Percentiles rank a stretch among this genome's conserved stretches.
These are phyloP conservation scores for Mycena olivaceomarginata DNA, from an alignment of 768 basidiomycete genomes.

Conservation along the genomic window DNA sequence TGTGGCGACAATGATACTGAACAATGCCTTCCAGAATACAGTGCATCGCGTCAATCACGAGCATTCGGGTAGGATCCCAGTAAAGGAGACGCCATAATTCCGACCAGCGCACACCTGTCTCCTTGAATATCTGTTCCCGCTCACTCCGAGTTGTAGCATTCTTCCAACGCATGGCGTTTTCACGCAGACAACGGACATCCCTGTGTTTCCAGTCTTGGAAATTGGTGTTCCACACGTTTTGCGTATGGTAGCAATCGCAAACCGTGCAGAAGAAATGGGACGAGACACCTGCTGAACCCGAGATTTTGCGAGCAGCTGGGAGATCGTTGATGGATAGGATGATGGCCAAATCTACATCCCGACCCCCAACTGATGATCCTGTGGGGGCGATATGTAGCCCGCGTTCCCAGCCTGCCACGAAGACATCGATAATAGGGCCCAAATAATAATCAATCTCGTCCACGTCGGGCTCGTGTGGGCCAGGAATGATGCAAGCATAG, in stretches of 20 bases:
- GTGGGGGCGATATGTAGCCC: constrained; percentile 33
- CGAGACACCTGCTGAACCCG: constrained; percentile 40
- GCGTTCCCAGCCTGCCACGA: constrained; percentile 35
- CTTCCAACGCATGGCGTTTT: constrained; percentile 22
- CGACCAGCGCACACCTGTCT: constrained; percentile 47
- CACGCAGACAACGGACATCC: constrained; percentile 19
- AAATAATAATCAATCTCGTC: constrained; percentile 50
- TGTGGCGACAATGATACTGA: constrained; percentile 35
- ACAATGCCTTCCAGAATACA: constrained; percentile 48
- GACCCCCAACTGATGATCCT: background rate
- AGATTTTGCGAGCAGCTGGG: constrained; percentile 46
- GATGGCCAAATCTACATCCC: constrained; percentile 2
- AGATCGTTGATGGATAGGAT: constrained; percentile 51
- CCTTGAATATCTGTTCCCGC: constrained; percentile 37
- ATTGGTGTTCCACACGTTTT: constrained; percentile 14
- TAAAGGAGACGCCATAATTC: constrained; percentile 50
- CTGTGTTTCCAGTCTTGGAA: constrained; percentile 26
- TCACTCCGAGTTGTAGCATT: constrained; percentile 17
- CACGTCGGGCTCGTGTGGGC: constrained; percentile 48
- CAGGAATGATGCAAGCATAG: constrained; percentile 48
- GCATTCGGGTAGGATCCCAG: constrained; percentile 47
- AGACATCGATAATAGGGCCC: constrained; percentile 49
- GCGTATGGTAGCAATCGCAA: constrained; percentile 44
- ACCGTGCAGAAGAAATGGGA: constrained; percentile 49
- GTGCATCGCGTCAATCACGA: constrained; percentile 55